These are phyloP conservation scores for Clonostachys rhizophaga DNA, from an alignment of 2,329 filamentous ascomycete species.

Conservation along the genomic window DNA sequence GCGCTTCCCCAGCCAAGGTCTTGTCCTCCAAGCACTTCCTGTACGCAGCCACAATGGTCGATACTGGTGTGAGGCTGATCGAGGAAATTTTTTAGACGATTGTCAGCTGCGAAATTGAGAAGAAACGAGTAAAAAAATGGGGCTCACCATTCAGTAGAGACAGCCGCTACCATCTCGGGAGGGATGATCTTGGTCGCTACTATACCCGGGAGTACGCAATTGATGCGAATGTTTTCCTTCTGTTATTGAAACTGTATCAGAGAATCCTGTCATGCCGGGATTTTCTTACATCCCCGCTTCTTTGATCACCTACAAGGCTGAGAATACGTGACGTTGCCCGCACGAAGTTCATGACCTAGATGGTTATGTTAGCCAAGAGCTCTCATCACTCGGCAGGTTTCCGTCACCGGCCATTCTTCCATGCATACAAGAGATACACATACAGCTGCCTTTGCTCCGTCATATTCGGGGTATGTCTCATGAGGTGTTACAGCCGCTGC, in stretches of 20 bases:
- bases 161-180: slow-evolving; percentile 32
- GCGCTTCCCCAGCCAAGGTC: slow-evolving; percentile 28
- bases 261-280: neutral
- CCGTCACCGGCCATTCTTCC: neutral
- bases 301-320: slow-evolving; percentile 13
- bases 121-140: neutral
- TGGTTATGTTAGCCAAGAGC: neutral
- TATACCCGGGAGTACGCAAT: slow-evolving; percentile 40
- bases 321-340: slow-evolving; percentile 29
- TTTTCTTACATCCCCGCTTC: no score
- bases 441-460: slow-evolving; percentile 43
- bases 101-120: neutral
- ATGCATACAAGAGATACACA: slow-evolving; percentile 9
- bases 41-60: slow-evolving; percentile 39
- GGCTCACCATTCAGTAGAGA: slow-evolving; percentile 21
- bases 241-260: neutral
- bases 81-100: neutral
- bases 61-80: slow-evolving; percentile 28
- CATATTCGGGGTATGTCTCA: slow-evolving; percentile 39
- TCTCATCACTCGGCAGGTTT: neutral
- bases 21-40: slow-evolving; percentile 37
- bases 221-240: slow-evolving; percentile 44
- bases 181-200: slow-evolving; percentile 39
- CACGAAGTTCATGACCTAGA: slow-evolving; percentile 21
- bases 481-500: slow-evolving; percentile 37